These are phyloP conservation scores for Waltergamsia citrina DNA, from an alignment of 2,329 filamentous ascomycete species.

Conservation along the genomic window DNA sequence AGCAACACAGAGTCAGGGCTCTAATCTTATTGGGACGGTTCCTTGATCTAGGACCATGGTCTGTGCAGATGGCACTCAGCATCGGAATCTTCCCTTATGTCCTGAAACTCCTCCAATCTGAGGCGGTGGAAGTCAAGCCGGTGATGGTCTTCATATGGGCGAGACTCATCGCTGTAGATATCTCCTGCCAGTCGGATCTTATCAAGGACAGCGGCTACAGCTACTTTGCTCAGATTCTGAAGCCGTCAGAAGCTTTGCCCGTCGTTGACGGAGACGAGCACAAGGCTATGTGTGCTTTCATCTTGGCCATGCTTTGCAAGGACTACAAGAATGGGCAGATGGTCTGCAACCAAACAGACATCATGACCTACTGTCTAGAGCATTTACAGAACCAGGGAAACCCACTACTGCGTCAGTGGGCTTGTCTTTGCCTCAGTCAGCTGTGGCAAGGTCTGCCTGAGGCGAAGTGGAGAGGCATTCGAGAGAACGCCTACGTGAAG, in stretches of 20 bases:
- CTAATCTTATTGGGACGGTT: constrained; percentile 89
- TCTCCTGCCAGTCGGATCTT: constrained; percentile 85
- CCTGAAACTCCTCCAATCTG: constrained; percentile 91
- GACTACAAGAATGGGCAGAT: constrained; percentile 86
- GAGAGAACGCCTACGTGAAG: constrained; percentile 73
- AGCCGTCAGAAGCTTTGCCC: constrained; percentile 72
- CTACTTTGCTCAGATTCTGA: constrained; percentile 91
- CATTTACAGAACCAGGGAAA: constrained; percentile 84
- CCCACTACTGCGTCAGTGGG: constrained; percentile 86
- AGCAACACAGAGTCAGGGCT: constrained; percentile 85
- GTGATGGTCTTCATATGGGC: constrained; percentile 99
- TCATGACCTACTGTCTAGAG: constrained; percentile 78
- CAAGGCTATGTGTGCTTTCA: constrained; percentile 98
- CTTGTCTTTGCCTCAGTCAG: constrained; percentile 89
- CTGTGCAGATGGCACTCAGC: constrained; percentile 92
- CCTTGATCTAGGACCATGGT: constrained; percentile 92
- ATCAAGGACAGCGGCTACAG: constrained; percentile 96
- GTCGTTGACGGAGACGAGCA: constrained; percentile 87
- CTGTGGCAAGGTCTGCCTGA: constrained; percentile 86
- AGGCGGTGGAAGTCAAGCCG: constrained; percentile 87
- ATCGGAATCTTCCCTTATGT: constrained; percentile 99
- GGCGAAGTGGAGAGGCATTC: constrained; percentile 92
- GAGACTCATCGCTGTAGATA: constrained; percentile 86
- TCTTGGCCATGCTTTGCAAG: constrained; percentile 94
- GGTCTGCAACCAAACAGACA: constrained; percentile 81